Base-by-base conservation (phyloP, 2,329 filamentous ascomycete genomes). In the Neospermospora avenae region DNA sequence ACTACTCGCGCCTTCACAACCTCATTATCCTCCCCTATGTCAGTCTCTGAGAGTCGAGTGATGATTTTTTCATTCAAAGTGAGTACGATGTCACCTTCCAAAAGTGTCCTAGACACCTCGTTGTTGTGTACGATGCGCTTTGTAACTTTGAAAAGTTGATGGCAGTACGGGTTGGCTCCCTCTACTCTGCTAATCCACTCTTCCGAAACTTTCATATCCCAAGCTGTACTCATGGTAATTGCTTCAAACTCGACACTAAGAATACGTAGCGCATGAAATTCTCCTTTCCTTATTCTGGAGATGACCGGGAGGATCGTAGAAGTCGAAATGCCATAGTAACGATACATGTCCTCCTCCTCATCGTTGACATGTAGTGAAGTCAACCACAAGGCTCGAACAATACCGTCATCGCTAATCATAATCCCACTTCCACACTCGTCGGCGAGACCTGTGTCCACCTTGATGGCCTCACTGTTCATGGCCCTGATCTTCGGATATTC, bases 81-180 rank as follows among this genome's bases (percentile, higher is more conserved):
- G 61, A 99, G 83, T 60, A 99, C 86, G 55, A 99, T 88, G 72
- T 99, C 95, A 54, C 93, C 92, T 77, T 99, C 96, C 34, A 90
- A 80, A 20, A 99, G 81, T 16, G 87, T 84, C 51, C 82, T 79
- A 14, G 76, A 76, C 18, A 80, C 82, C 22, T 84, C 84, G 46
- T 85, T 76, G 14, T 83, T 80, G 74, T 87, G 84, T 68, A 87
- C 87, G 0, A 84, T 86, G 49, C 96, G 88, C 77, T 99, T 99
- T 69, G 91, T 89, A 25, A 99, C 91, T 90, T 99, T 97, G 79
- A 99, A 99, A 35, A 99, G 84, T 76, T 99, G 95, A 72, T 99
- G 95, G 60, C 92, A 90, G 54, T 95, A 88, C 39, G 91, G 89
- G 74, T 99, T 97, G 63, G 91, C 91, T 66, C 86, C 81, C 57